Conservation (phyloP, 257 asterid species). For the Eustoma russellianum region DNA sequence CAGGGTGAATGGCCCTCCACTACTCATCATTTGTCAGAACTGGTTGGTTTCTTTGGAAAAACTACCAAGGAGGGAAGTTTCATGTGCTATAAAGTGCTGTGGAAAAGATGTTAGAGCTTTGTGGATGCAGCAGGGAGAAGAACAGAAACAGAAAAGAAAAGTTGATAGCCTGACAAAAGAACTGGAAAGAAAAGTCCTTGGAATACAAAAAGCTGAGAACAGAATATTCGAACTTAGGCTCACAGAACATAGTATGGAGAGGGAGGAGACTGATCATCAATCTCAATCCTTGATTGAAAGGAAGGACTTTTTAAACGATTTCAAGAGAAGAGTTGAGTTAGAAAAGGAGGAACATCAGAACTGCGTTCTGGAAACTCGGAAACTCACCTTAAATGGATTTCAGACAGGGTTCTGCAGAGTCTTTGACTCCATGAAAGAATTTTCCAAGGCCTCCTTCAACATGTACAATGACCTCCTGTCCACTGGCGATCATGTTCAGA, state of each 20-base stretch:
- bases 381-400: conserved; percentile 34
- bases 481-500: conserved; percentile 24
- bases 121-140: conserved; percentile 86
- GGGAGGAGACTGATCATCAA: conserved; percentile 29
- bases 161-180: conserved; percentile 72
- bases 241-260: conserved; percentile 24
- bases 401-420: conserved; percentile 74
- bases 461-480: conserved; percentile 50
- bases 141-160: conserved; percentile 67
- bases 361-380: conserved; percentile 66
- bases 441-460: conserved; percentile 51
- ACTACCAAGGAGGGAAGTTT: conserved; percentile 58
- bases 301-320: conserved; percentile 42
- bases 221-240: conserved; percentile 38
- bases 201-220: conserved; percentile 55
- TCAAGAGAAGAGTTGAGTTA: conserved; percentile 44
- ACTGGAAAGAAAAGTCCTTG: conserved; percentile 42
- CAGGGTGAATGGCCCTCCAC: conserved; percentile 42
- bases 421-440: conserved; percentile 65
- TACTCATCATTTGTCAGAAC: conserved; percentile 49
- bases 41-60: conserved; percentile 57
- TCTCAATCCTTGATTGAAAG: conserved; percentile 38
- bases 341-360: conserved; percentile 71
- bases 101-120: conserved; percentile 67
- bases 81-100: conserved; percentile 53